Evolutionary conservation across 306 rosid genomes (phyloP).

Genomic region (Oemleria cerasiformis): DNA sequence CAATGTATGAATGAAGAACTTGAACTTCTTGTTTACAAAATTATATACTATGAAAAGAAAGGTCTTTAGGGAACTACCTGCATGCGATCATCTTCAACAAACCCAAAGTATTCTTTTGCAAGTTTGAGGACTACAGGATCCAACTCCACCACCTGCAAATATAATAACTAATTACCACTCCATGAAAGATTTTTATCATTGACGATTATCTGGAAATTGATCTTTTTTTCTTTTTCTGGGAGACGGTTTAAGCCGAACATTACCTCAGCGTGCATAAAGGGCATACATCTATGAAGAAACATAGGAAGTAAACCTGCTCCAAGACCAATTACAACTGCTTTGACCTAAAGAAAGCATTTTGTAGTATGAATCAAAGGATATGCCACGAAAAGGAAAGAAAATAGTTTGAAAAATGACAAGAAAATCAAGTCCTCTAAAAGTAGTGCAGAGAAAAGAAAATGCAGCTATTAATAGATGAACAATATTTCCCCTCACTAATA

Average conservation of each 20-base stretch:
- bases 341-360: conserved; percentile 58
- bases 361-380: conserved; percentile 16
- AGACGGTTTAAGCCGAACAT: conserved; percentile 1
- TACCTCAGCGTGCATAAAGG: conserved; percentile 80
- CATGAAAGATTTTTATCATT: background rate
- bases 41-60: background rate
- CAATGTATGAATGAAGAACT: background rate
- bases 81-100: conserved; percentile 64
- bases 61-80: conserved; percentile 46
- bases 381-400: background rate
- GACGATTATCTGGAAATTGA: background rate
- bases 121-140: conserved; percentile 63
- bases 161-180: conserved; percentile 11
- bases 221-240: background rate
- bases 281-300: conserved; percentile 82
- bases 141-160: conserved; percentile 79
- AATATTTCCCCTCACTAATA: too few species aligned
- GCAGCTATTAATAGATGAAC: background rate
- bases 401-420: background rate
- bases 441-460: background rate
- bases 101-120: conserved; percentile 70
- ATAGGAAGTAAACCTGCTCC: conserved; percentile 98
- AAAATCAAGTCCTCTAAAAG: background rate
- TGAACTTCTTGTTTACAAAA: background rate
- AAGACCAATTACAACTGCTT: conserved; percentile 77